phyloP scores from a whole-genome alignment of 2,329 filamentous ascomycete species.

The Plectosphaerella plurivora region DNA sequence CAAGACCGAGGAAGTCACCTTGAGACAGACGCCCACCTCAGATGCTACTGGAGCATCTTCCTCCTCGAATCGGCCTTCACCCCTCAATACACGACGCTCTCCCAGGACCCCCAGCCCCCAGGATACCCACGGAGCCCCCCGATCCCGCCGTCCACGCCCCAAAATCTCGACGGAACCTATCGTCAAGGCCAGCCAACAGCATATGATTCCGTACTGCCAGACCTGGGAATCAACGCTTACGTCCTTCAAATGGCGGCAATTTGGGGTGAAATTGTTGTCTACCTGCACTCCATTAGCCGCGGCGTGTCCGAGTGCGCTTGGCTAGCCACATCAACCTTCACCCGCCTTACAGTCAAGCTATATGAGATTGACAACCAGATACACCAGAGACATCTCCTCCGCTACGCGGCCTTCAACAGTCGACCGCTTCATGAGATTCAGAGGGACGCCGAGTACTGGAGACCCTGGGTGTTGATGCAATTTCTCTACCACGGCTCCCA shows the following conservation, averaged over 20 bases:
- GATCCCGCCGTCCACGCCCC: not conserved
- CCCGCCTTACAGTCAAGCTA: not conserved
- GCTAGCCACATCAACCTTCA: not conserved
- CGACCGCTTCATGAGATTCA: not conserved
- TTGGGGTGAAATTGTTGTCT: not conserved
- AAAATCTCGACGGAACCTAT: not conserved
- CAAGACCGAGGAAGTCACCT: not conserved
- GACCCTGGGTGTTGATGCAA: not conserved
- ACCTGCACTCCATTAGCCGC: not conserved
- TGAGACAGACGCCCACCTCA: not conserved
- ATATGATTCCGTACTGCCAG: not conserved
- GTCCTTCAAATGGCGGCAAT: not conserved
- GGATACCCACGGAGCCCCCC: not conserved
- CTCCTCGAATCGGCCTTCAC: not conserved
- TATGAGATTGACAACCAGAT: not conserved
- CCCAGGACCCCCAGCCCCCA: not conserved
- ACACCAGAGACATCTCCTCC: not conserved
- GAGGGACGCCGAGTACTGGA: not conserved
- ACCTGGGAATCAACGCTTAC: not conserved
- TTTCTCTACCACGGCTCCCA: not conserved
- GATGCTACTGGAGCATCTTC: not conserved
- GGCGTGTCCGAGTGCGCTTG: not conserved
- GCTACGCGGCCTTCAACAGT: not conserved
- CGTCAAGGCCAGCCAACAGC: not conserved
- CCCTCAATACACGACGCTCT: not conserved